Base-by-base conservation (phyloP, 352 stramenopile species). In the Sclerospora graminicola region DNA sequence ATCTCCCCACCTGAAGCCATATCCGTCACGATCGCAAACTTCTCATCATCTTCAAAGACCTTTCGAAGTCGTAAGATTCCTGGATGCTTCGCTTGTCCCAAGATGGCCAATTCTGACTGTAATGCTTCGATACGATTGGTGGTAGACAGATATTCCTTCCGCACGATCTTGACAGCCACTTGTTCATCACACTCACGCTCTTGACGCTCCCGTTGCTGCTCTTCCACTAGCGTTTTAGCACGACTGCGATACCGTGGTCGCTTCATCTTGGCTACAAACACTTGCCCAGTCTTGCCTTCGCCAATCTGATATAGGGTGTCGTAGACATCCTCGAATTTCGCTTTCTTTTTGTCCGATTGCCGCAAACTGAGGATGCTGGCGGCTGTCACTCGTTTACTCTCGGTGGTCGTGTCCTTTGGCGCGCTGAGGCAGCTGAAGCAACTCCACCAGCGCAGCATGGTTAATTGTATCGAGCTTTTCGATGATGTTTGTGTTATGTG, bases 231-330 rank as follows among this genome's bases (percentile, higher is more conserved):
- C 24, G 53, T 58, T 19, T 57, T 52, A 9, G 45, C 60, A 0
- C 57, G 52, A 37, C 47, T 54, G 34, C 58, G 62, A 29, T 66
- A 57, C 13, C 37, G 4, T 2, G 49, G 48, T 5, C 35, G 18
- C 18, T 62, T 60, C 24, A 48, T 57, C 40, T 62, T 66, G 28
- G 69, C 77, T 24, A 71, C 60, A 32, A 71, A 84, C 45, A 91
- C 80, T 36, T 72, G 61, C 9, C 67, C 75, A 1, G 77, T 91
- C 57, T 91, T 89, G 50, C 80, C 80, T 30, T 86, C 69, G 27
- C 80, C 80, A 30, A 91, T 60, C 35, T 82, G 56, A 36, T 85
- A 62, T 46, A 81, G 45, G 27, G 69, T 59, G 45, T 89, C 75
- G 63, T 89, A 91, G 9, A 67, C 58, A 14, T 69, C 57, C 29